Base-by-base conservation (phyloP, 2,329 filamentous ascomycete genomes). In the Thelonectria olida region DNA sequence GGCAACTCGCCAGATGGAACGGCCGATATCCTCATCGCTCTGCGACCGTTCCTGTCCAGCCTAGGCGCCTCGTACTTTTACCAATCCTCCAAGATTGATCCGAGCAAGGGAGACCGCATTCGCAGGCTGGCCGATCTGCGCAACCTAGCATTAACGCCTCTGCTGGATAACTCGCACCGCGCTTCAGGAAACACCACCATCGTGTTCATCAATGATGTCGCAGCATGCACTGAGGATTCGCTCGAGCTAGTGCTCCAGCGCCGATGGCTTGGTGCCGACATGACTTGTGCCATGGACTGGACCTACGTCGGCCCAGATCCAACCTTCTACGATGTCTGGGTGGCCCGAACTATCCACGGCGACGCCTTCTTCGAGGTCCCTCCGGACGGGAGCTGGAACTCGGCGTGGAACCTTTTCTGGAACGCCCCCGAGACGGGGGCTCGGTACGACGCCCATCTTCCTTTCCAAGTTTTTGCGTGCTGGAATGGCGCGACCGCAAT, bases 231-330 rank as follows among this genome's bases (percentile, higher is more conserved):
- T 15, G 83, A 87, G 36, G 85, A 88, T 67, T 80, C 88, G 10
- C 76, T 89, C 3, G 85, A 88, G 70, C 75, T 88, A 1, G 64
- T 82, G 1, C 77, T 83, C 65, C 84, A 88, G 72, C 80, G 77
- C 44, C 61, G 61, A 9, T 63, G 65, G 3, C 82, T 83, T 28
- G 72, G 69, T 4, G 85, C 84, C 4, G 80, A 83, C 65, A 85
- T 86, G 81, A 82, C 80, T 0, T 88, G 85, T 68, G 84, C 77
- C 15, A 82, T 88, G 79, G 85, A 88, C 70, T 88, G 85, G 84
- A 80, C 77, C 4, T 81, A 81, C 53, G 72, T 76, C 12, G 78
- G 75, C 3, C 56, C 49, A 0, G 74, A 81, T 13, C 80, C 81
- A 0, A 81, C 78, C 0, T 88, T 87, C 67, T 85, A 39, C 17